A percentile compares a stretch with the other conserved stretches of the same genome.
These are phyloP conservation scores for Candida vartiovaarae DNA, from an alignment of 805 yeast species.

Conservation along the genomic window DNA sequence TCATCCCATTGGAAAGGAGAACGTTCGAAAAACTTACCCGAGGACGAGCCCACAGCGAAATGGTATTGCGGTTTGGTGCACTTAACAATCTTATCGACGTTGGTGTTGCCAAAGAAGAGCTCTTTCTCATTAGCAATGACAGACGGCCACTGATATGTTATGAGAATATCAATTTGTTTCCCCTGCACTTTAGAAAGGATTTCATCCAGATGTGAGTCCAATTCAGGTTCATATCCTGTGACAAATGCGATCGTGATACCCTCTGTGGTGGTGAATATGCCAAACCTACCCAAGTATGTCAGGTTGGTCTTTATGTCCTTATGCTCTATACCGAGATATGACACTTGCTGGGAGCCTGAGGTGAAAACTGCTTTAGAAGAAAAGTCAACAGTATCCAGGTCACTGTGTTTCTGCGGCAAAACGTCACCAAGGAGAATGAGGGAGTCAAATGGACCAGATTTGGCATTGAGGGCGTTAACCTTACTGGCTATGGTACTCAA, in stretches of 20 bases:
- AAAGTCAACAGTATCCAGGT: constrained; percentile 1
- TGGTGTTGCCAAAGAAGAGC: constrained; percentile 36
- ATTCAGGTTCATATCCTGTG: constrained; percentile 22
- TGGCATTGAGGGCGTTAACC: constrained; percentile 42
- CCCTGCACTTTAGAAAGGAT: constrained; percentile 19
- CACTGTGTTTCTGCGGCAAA: neutral
- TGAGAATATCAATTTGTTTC: constrained; percentile 42
- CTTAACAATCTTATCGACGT: constrained; percentile 41
- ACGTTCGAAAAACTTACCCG: constrained; percentile 46
- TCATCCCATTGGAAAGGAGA: constrained; percentile 50
- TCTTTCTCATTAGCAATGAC: constrained; percentile 39
- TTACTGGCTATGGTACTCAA: constrained; percentile 32
- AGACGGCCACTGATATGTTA: constrained; percentile 57
- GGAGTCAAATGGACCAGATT: constrained; percentile 62
- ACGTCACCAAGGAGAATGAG: constrained; percentile 47
- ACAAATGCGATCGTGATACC: constrained; percentile 45
- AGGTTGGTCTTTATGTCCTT: constrained; percentile 3
- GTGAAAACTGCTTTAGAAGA: constrained; percentile 19
- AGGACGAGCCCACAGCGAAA: constrained; percentile 47
- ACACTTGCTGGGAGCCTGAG: constrained; percentile 12
- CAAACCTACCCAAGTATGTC: constrained; percentile 22
- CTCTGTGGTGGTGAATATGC: constrained; percentile 33
- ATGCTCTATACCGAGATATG: constrained; percentile 3
- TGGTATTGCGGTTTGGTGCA: constrained; percentile 56
- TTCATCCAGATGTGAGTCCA: constrained; percentile 21